These are phyloP conservation scores for Diplocarpon mali DNA, from an alignment of 2,329 filamentous ascomycete species.

Conservation along the genomic window DNA sequence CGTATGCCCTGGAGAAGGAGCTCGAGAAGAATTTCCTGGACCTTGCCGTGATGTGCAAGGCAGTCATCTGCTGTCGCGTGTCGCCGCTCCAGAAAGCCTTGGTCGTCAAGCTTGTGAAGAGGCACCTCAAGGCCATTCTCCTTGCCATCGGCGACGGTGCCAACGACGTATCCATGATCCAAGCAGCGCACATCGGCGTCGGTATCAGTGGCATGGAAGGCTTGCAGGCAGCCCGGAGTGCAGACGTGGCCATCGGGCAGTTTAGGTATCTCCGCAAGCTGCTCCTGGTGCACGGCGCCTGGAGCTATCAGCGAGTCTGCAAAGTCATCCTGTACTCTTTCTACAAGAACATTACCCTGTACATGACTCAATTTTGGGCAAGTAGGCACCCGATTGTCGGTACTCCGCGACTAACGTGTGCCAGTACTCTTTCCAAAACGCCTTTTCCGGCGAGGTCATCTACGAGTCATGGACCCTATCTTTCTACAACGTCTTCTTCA, in stretches of 20 bases:
- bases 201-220: conserved; percentile 96
- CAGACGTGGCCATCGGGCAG: conserved; percentile 90
- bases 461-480: conserved; percentile 99
- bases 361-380: conserved; percentile 99
- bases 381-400: conserved; percentile 27
- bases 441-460: conserved; percentile 94
- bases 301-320: conserved; percentile 95
- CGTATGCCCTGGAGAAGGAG: conserved; percentile 84
- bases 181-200: conserved; percentile 94
- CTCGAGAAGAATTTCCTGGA: conserved; percentile 90
- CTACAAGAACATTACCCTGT: conserved; percentile 97
- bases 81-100: conserved; percentile 94
- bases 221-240: conserved; percentile 88
- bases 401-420: conserved; percentile 22
- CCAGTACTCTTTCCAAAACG: conserved; percentile 96
- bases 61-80: conserved; percentile 96
- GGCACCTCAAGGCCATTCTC: conserved; percentile 78
- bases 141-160: conserved; percentile 95
- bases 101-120: conserved; percentile 94
- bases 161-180: conserved; percentile 99
- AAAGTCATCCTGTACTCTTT: conserved; percentile 98
- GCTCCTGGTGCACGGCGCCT: conserved; percentile 86
- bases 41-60: conserved; percentile 90
- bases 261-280: conserved; percentile 93
- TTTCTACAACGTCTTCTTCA: conserved; percentile 99